phyloP scores from a whole-genome alignment of 805 yeast genomes.

The Suhomyces tanzawaensis region DNA sequence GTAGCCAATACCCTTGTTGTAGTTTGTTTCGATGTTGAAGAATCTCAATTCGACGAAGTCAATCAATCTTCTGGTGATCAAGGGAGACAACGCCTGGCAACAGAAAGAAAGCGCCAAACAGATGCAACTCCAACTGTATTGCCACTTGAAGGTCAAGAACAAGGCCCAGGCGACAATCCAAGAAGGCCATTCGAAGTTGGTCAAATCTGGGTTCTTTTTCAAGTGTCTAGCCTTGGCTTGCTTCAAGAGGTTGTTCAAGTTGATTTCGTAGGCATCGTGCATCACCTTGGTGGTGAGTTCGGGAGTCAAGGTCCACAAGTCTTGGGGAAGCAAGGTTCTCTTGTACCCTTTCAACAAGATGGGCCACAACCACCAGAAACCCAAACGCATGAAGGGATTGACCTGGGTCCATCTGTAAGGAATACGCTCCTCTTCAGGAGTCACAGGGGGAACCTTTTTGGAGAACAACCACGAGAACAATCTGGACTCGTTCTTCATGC shows the following conservation, averaged over 20 bases:
- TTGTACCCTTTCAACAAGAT: constrained; percentile 40
- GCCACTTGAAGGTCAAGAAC: constrained; percentile 47
- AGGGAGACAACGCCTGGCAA: constrained; percentile 58
- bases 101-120: constrained; percentile 47
- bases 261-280: constrained; percentile 27
- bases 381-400: constrained; percentile 40
- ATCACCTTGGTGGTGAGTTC: constrained; percentile 35
- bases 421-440: constrained; percentile 49
- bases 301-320: constrained; percentile 35
- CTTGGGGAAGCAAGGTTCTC: constrained; percentile 36
- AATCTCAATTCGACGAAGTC: constrained; percentile 57
- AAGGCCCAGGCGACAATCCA: constrained; percentile 43
- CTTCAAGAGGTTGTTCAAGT: constrained; percentile 21
- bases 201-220: constrained; percentile 11
- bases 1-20: constrained; percentile 69
- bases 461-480: constrained; percentile 50
- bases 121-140: constrained; percentile 39
- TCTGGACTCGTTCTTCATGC: constrained; percentile 46
- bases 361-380: constrained; percentile 42
- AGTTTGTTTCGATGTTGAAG: constrained; percentile 37
- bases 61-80: constrained; percentile 63
- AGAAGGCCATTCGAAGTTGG: constrained; percentile 39
- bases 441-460: constrained; percentile 50
- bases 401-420: constrained; percentile 45
- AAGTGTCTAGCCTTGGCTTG: constrained; percentile 20